phyloP scores from a whole-genome alignment of 495 filamentous ascomycete genomes.

The Trichoderma gamsii region DNA sequence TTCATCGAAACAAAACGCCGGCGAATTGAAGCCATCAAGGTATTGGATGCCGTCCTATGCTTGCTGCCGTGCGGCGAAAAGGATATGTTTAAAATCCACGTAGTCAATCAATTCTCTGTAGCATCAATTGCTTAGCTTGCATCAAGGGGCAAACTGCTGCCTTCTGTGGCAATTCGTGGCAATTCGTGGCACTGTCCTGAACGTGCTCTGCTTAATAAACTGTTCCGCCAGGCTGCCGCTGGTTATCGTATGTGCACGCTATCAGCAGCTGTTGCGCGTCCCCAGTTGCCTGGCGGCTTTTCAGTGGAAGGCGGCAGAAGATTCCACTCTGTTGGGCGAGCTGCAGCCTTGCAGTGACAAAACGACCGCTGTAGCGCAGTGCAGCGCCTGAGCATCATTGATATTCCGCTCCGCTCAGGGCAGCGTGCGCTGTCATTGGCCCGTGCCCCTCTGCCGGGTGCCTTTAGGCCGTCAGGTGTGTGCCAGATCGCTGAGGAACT shows the following conservation, averaged over 20 bases:
- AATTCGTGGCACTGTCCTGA: background rate
- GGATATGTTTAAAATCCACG: background rate
- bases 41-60: background rate
- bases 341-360: background rate
- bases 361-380: background rate
- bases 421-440: constrained; percentile 14
- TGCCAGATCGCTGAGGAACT: constrained; percentile 11
- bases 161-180: constrained; percentile 1
- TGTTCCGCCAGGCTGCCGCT: background rate
- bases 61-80: background rate
- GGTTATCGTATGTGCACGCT: background rate
- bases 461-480: constrained; percentile 2
- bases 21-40: background rate
- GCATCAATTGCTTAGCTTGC: too few relatives aligned
- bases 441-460: constrained; percentile 11
- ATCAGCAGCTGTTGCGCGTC: constrained; percentile 5
- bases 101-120: too few relatives aligned
- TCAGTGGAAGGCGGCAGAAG: constrained; percentile 13
- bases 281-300: constrained; percentile 13
- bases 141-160: background rate
- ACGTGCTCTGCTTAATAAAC: background rate
- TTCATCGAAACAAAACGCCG: background rate
- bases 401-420: constrained; percentile 16
- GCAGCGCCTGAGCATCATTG: constrained; percentile 9
- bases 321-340: constrained; percentile 5